A percentile compares a stretch with the other conserved stretches of the same genome.
phyloP scores from a whole-genome alignment of 306 rosid species.

The Prunus kanzakura region DNA sequence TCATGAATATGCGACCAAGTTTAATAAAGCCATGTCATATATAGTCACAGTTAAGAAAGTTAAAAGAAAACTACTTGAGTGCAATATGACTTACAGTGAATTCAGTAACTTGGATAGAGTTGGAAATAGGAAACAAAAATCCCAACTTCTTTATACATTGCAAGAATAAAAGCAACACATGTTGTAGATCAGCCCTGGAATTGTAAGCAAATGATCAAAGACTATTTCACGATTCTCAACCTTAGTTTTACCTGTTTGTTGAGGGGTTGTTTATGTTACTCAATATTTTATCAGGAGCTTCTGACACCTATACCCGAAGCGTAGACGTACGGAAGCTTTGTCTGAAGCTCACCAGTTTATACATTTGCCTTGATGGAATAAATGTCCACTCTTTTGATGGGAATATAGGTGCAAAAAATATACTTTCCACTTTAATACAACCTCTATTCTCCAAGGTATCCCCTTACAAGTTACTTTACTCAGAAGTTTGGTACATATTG shows the following conservation, averaged over 20 bases:
- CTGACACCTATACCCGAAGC: constrained; percentile 64
- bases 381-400: background rate
- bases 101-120: constrained; percentile 60
- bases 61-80: background rate
- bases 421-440: constrained; percentile 1
- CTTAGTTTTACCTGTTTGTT: constrained; percentile 1
- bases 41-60: background rate
- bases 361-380: background rate
- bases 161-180: too few species aligned
- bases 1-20: constrained; percentile 66
- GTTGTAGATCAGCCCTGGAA: too few species aligned
- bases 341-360: constrained; percentile 20
- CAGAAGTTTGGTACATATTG: constrained; percentile 19
- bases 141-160: too few species aligned
- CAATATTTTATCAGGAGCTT: constrained; percentile 47
- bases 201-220: too few species aligned
- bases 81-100: constrained; percentile 62
- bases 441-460: constrained; percentile 1
- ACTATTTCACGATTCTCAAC: too few species aligned
- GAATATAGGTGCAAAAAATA: background rate
- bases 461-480: background rate
- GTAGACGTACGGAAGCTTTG: constrained; percentile 28
- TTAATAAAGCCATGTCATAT: constrained; percentile 6
- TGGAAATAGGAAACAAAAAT: too few species aligned
- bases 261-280: constrained; percentile 15